These are phyloP conservation scores for Chlorociboria aeruginascens DNA, from an alignment of 495 filamentous ascomycete species.

Conservation along the genomic window DNA sequence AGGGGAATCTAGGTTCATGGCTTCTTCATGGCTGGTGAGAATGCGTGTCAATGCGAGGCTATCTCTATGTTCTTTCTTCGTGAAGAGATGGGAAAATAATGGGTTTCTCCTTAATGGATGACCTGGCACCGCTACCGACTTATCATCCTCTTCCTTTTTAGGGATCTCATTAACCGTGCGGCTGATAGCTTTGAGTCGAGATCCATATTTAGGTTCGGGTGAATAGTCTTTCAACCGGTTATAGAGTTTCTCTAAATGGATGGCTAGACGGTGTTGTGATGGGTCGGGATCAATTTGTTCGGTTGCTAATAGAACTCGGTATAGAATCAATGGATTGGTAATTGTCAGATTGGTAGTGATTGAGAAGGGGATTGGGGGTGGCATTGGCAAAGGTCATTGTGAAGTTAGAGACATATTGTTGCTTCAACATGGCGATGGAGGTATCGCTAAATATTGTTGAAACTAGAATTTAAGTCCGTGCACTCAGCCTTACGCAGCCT, in stretches of 20 bases:
- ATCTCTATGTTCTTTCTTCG: slow-evolving; percentile 25
- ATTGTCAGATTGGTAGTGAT: slow-evolving; percentile 39
- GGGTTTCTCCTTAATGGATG: slow-evolving; percentile 39
- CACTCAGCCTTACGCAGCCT: too few relatives aligned
- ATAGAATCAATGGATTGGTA: slow-evolving; percentile 61
- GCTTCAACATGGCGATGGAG: too few relatives aligned
- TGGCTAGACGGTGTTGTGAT: slow-evolving; percentile 52
- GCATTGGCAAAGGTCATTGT: slow-evolving; percentile 11
- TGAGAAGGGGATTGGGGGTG: slow-evolving; percentile 18
- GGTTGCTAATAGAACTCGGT: slow-evolving; percentile 47
- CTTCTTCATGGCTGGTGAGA: slow-evolving; percentile 50
- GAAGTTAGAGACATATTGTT: not conserved
- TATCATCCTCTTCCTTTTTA: slow-evolving; percentile 7
- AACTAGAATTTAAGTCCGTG: too few relatives aligned
- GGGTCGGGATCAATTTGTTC: slow-evolving; percentile 47
- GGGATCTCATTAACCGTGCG: slow-evolving; percentile 3
- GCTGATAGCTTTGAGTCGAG: slow-evolving; percentile 37
- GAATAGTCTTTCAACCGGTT: slow-evolving; percentile 52
- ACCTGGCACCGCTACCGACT: slow-evolving; percentile 25
- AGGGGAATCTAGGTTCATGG: slow-evolving; percentile 47
- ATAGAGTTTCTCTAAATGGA: slow-evolving; percentile 60
- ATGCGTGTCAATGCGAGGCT: slow-evolving; percentile 46
- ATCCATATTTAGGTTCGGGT: slow-evolving; percentile 47
- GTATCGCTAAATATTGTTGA: too few relatives aligned
- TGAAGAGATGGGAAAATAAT: slow-evolving; percentile 33